Evolutionary conservation across 73 alveolate species (phyloP), one percentile per base, ranked within the genome.

Genomic region (Tetrahymena borealis): DNA sequence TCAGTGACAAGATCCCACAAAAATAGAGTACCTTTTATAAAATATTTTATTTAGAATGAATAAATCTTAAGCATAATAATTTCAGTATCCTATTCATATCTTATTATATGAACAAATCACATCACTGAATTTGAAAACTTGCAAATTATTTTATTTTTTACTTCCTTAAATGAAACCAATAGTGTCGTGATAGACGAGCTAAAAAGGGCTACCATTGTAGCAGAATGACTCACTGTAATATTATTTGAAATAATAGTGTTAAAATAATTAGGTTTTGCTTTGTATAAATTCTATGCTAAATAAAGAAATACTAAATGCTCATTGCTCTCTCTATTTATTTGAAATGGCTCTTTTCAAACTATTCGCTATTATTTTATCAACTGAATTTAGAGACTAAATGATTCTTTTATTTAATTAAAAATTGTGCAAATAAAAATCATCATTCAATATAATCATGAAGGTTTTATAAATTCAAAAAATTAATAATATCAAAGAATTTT

Each of bases 1-100:
- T 97, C 97, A 12, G 94, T 94, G 38, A 95, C 94, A 42, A 96
- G 91, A 90, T 97, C 95, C 99, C 97, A 95, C 36, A 94, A 91
- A 77, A 95, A 39, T 20, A 97, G 93, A 33, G 97, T 95, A 94
- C 94, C 95, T 93, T n/a, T n/a, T n/a, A n/a, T n/a, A n/a, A n/a
- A n/a, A n/a, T n/a, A n/a, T n/a, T n/a, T n/a, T n/a, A n/a, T n/a
- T n/a, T n/a, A n/a, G n/a, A n/a, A n/a, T n/a, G n/a, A n/a, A n/a
- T n/a, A n/a, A n/a, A n/a, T n/a, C n/a, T n/a, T n/a, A n/a, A n/a
- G n/a, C n/a, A n/a, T n/a, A n/a, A n/a, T n/a, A n/a, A n/a, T n/a
- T n/a, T n/a, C n/a, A n/a, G n/a, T n/a, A n/a, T n/a, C n/a, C n/a
- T n/a, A n/a, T n/a, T n/a, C n/a, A n/a, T n/a, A n/a, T 20, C 28